phyloP scores from a whole-genome alignment of 305 asterid species.

The Solanum hybrid region DNA sequence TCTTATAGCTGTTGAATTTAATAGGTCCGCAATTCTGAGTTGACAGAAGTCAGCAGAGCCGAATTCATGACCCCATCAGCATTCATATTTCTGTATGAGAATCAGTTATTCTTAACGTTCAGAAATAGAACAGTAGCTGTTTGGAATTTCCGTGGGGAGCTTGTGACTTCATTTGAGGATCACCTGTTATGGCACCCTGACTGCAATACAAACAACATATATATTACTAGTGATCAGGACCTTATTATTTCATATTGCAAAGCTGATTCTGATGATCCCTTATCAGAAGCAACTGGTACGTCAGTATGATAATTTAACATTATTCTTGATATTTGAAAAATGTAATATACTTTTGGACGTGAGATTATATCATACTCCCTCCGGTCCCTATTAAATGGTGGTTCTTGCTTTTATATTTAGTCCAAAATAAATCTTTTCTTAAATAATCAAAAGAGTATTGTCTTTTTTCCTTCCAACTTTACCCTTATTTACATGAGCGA shows the following conservation, averaged over 20 bases:
- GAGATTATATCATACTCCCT: background rate
- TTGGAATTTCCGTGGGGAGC: constrained; percentile 82
- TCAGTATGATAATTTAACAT: constrained; percentile 5
- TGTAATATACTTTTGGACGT: background rate
- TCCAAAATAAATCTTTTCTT: background rate
- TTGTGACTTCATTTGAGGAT: constrained; percentile 73
- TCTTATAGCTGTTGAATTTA: constrained; percentile 18
- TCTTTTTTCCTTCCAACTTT: background rate
- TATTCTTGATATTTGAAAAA: background rate
- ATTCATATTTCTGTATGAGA: constrained; percentile 67
- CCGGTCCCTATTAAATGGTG: background rate
- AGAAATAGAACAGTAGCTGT: constrained; percentile 74
- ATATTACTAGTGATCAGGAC: constrained; percentile 76
- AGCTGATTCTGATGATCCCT: constrained; percentile 46
- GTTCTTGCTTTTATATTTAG: background rate
- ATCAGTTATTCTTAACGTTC: constrained; percentile 71
- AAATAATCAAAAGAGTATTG: background rate
- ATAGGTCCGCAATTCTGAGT: constrained; percentile 57
- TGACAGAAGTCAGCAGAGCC: constrained; percentile 67
- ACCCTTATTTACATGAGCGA: background rate
- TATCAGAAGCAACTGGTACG: constrained; percentile 59
- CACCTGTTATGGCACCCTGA: constrained; percentile 68
- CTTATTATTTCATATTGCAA: constrained; percentile 78
- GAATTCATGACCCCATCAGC: constrained; percentile 82
- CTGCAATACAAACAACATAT: constrained; percentile 72